Conservation (phyloP, 2,329 filamentous ascomycete species). For the Clonostachys rosea region DNA sequence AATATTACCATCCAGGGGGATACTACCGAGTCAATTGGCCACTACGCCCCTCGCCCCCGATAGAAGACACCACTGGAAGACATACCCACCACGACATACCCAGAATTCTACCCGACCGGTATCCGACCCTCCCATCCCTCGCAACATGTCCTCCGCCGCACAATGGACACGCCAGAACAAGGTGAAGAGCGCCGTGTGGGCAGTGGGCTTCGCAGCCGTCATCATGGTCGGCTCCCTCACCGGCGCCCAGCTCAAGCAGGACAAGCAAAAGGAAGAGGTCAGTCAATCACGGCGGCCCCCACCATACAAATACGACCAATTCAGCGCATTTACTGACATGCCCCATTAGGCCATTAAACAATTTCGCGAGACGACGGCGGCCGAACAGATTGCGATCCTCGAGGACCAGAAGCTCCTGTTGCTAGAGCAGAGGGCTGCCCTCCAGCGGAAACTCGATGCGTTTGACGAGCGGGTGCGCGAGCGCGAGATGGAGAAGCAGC, state of each 20-base stretch:
- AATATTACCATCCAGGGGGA: not conserved
- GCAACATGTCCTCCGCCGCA: not conserved
- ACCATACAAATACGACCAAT: too few relatives aligned
- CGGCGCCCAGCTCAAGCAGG: slow-evolving; percentile 43
- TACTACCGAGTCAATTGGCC: not conserved
- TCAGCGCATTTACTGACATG: not conserved
- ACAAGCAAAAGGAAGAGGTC: slow-evolving; percentile 39
- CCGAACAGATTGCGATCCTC: slow-evolving; percentile 39
- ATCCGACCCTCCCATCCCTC: too few relatives aligned
- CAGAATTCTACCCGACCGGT: not conserved
- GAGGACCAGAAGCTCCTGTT: slow-evolving; percentile 33
- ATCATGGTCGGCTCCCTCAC: slow-evolving; percentile 41
- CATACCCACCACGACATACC: not conserved
- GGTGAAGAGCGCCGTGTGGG: slow-evolving; percentile 11
- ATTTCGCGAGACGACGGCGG: slow-evolving; percentile 29
- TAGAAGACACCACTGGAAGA: not conserved
- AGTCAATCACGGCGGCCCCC: not conserved
- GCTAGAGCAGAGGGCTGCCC: slow-evolving; percentile 25
- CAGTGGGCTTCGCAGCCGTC: slow-evolving; percentile 39
- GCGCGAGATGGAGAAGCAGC: slow-evolving; percentile 20
- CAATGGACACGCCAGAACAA: slow-evolving; percentile 1
- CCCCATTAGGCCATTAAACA: slow-evolving; percentile 13
- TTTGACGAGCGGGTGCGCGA: slow-evolving; percentile 32
- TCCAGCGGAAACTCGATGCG: slow-evolving; percentile 35
- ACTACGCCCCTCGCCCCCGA: too few relatives aligned